Conservation (phyloP, 495 filamentous ascomycete genomes). For the Cercophora samala region DNA sequence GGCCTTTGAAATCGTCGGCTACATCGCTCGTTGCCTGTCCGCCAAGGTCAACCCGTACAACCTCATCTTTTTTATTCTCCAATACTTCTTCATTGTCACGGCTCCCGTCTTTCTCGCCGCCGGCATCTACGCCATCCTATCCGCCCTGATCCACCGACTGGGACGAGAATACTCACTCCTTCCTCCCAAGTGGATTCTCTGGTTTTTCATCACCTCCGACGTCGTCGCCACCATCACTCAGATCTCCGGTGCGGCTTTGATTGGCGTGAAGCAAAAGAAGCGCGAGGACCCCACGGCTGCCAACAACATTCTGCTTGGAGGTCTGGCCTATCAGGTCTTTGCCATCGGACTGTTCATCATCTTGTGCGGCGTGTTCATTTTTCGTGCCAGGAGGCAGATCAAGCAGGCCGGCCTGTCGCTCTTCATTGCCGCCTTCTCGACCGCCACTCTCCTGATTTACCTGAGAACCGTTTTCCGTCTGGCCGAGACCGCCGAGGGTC, state of each 20-base stretch:
- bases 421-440: slow-evolving; percentile 40
- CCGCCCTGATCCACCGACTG: slow-evolving; percentile 40
- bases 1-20: slow-evolving; percentile 45
- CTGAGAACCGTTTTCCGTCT: slow-evolving; percentile 53
- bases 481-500: slow-evolving; percentile 53
- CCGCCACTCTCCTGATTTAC: slow-evolving; percentile 49
- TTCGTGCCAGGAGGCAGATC: slow-evolving; percentile 20
- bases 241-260: slow-evolving; percentile 48
- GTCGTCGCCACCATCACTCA: slow-evolving; percentile 50
- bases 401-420: neutral
- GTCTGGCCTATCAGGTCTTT: slow-evolving; percentile 49
- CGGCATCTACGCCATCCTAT: slow-evolving; percentile 50
- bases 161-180: slow-evolving; percentile 38
- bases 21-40: slow-evolving; percentile 41
- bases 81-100: slow-evolving; percentile 59
- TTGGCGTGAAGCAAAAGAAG: slow-evolving; percentile 43
- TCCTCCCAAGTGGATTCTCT: slow-evolving; percentile 40
- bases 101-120: slow-evolving; percentile 56
- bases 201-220: slow-evolving; percentile 49
- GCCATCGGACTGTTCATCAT: slow-evolving; percentile 49
- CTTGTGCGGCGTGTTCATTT: slow-evolving; percentile 34
- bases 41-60: slow-evolving; percentile 46
- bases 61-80: slow-evolving; percentile 52
- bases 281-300: slow-evolving; percentile 42
- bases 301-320: slow-evolving; percentile 52